phyloP scores from a whole-genome alignment of 352 stramenopile species.

The Thalassiosira sp. region DNA sequence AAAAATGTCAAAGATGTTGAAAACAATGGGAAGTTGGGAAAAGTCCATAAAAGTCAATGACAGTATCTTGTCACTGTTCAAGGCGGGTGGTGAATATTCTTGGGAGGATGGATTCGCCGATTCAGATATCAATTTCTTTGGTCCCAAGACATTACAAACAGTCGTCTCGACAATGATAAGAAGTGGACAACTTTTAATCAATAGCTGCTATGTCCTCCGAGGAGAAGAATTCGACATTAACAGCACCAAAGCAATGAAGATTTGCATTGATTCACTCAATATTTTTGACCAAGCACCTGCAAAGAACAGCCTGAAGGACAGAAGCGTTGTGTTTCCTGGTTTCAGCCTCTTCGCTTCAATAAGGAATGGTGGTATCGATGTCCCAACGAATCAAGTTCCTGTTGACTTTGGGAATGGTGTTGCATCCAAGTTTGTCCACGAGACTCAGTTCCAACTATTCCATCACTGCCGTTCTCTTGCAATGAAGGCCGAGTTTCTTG shows the following conservation, averaged over 20 bases:
- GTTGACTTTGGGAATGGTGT: neutral
- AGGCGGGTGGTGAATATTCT: neutral
- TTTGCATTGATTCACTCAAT: conserved; percentile 3
- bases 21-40: conserved; percentile 1
- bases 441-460: conserved; percentile 7
- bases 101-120: conserved; percentile 5
- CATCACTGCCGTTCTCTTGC: conserved; percentile 20
- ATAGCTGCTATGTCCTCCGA: neutral
- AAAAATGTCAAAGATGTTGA: conserved; percentile 14
- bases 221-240: neutral
- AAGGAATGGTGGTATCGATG: neutral
- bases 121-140: conserved; percentile 14
- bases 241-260: neutral
- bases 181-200: conserved; percentile 3
- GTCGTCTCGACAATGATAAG: conserved; percentile 7
- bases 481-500: conserved; percentile 12
- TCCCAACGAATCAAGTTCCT: too few relatives aligned
- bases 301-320: conserved; percentile 8
- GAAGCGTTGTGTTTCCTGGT: conserved; percentile 14
- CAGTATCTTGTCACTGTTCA: conserved; percentile 12
- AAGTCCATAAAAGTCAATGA: conserved; percentile 6
- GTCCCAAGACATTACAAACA: conserved; percentile 1
- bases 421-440: conserved; percentile 6
- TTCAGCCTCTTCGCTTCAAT: conserved; percentile 3
- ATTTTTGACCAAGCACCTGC: conserved; percentile 21